Evolutionary conservation across 176 grass and related monocot species (phyloP).

Genomic region (Carex parvula): DNA sequence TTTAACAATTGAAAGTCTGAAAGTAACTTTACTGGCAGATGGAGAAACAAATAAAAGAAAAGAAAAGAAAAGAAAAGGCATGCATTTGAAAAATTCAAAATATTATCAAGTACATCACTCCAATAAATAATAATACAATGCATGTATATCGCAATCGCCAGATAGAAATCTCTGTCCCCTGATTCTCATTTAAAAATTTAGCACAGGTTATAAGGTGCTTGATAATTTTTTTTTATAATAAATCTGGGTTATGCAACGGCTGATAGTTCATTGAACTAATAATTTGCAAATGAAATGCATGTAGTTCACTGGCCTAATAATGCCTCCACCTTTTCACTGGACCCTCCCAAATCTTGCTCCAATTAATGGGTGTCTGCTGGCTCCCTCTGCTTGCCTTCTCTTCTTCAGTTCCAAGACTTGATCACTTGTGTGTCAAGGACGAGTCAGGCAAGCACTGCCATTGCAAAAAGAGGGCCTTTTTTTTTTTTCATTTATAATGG

Average conservation of each 20-base stretch:
- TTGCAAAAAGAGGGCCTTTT: neutral
- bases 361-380: neutral
- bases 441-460: neutral
- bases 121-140: neutral
- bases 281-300: neutral
- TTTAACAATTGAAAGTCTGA: neutral
- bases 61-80: neutral
- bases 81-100: neutral
- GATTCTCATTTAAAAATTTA: neutral
- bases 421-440: too few relatives aligned
- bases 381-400: neutral
- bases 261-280: neutral
- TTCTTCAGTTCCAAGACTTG: neutral
- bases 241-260: neutral
- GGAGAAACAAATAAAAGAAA: neutral
- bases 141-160: neutral
- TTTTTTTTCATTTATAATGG: neutral
- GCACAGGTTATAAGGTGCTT: neutral
- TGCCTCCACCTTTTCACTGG: neutral
- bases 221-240: neutral
- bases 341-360: constrained; percentile 9
- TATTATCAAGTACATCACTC: neutral
- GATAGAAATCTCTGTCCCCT: neutral
- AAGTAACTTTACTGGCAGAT: neutral
- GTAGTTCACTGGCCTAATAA: neutral